Percentiles rank a stretch among this genome's conserved stretches.
These are phyloP conservation scores for Zostera marina DNA, from an alignment of 116 monocot species.

Conservation along the genomic window DNA sequence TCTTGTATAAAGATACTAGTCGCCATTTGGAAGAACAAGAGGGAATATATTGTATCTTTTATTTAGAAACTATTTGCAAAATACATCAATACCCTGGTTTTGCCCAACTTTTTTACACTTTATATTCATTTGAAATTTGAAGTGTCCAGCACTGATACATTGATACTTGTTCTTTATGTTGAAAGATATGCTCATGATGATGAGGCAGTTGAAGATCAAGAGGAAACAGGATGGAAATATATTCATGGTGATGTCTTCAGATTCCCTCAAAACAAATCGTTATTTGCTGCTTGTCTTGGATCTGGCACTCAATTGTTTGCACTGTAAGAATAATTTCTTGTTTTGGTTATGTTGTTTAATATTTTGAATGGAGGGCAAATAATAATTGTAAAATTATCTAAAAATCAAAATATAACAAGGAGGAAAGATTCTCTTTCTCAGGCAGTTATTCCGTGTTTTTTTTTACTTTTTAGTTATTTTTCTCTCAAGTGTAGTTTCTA, in stretches of 20 bases:
- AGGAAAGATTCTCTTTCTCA: no score
- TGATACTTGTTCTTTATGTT: slow-evolving; percentile 4
- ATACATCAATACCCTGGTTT: background rate
- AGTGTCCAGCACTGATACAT: background rate
- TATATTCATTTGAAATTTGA: background rate
- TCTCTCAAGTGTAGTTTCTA: background rate
- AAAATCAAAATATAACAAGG: no score
- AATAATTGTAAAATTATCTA: no score
- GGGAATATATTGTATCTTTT: background rate
- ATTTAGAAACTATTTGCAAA: background rate
- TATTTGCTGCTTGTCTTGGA: slow-evolving; percentile 45
- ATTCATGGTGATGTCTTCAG: slow-evolving; percentile 60
- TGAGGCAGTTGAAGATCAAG: slow-evolving; percentile 54
- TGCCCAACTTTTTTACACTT: background rate
- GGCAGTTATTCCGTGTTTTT: background rate
- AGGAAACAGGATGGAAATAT: slow-evolving; percentile 69
- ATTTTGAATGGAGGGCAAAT: background rate
- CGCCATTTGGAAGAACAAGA: background rate
- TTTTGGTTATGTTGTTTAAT: background rate
- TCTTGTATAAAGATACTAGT: background rate
- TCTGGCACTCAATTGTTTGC: slow-evolving; percentile 56
- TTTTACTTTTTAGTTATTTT: background rate
- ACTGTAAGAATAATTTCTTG: slow-evolving; percentile 35
- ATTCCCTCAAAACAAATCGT: slow-evolving; percentile 43
- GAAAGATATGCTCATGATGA: slow-evolving; percentile 49